Conservation (phyloP, 305 asterid species). For the Coffea humblotiana region DNA sequence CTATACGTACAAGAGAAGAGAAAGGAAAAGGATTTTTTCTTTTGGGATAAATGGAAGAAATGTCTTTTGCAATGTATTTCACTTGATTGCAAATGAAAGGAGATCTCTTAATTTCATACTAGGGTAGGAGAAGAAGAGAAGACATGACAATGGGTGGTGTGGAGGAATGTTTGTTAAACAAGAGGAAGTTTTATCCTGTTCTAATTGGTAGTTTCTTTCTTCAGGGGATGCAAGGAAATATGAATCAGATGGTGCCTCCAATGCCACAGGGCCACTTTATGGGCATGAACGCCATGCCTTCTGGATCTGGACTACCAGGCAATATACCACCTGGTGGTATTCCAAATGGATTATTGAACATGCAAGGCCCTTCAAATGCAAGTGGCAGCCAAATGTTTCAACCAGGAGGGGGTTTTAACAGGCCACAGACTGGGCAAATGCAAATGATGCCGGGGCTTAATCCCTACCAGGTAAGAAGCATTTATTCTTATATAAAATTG, state of each 20-base stretch:
- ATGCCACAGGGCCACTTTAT: constrained; percentile 80
- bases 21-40: background rate
- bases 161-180: background rate
- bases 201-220: constrained; percentile 7
- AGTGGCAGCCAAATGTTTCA: constrained; percentile 78
- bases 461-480: constrained; percentile 72
- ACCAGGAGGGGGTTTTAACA: constrained; percentile 75
- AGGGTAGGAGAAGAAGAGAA: too few species aligned
- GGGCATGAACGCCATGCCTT: constrained; percentile 65
- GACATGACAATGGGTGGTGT: background rate
- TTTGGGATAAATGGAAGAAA: too few species aligned
- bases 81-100: background rate
- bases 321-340: constrained; percentile 58
- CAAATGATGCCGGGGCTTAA: constrained; percentile 87
- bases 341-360: constrained; percentile 52
- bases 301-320: constrained; percentile 76
- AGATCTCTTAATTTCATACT: background rate
- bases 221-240: constrained; percentile 71
- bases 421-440: constrained; percentile 82
- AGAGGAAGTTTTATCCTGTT: background rate
- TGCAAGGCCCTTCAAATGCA: constrained; percentile 52
- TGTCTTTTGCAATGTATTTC: too few species aligned
- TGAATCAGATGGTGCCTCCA: constrained; percentile 85
- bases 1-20: background rate
- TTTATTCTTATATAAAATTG: background rate